Evolutionary conservation across 1,284 basidiomycete genomes (phyloP).

Genomic region (Pseudozyma sp.): DNA sequence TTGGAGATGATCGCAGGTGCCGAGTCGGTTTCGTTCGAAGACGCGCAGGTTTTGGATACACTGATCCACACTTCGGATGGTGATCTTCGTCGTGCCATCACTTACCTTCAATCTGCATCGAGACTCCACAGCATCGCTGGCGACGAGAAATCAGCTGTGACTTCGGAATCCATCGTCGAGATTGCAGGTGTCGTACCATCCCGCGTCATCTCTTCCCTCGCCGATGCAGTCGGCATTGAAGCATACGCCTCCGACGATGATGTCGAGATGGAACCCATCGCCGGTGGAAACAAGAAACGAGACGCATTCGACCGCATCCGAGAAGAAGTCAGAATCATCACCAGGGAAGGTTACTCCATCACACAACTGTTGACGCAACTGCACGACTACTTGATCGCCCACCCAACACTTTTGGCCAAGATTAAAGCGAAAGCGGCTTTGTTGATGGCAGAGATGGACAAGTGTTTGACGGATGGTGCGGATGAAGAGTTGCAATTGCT

Average conservation of each 20-base stretch:
- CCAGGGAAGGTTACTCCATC: slow-evolving; percentile 91
- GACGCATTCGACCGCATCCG: slow-evolving; percentile 79
- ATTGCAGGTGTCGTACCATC: slow-evolving; percentile 95
- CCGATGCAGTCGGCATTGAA: slow-evolving; percentile 78
- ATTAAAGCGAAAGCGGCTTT: slow-evolving; percentile 87
- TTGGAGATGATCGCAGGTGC: slow-evolving; percentile 81
- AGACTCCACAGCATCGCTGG: slow-evolving; percentile 73
- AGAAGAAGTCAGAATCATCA: slow-evolving; percentile 79
- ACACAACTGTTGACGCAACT: slow-evolving; percentile 91
- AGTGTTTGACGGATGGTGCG: slow-evolving; percentile 94
- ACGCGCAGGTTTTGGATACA: slow-evolving; percentile 72
- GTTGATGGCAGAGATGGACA: slow-evolving; percentile 93
- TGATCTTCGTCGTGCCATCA: slow-evolving; percentile 97
- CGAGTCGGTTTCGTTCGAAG: slow-evolving; percentile 71
- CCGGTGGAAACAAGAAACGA: slow-evolving; percentile 62
- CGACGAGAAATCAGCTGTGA: slow-evolving; percentile 35
- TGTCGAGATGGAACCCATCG: slow-evolving; percentile 72
- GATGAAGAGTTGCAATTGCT: slow-evolving; percentile 97
- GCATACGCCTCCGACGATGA: slow-evolving; percentile 70
- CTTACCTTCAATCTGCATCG: slow-evolving; percentile 95
- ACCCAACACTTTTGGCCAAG: slow-evolving; percentile 81
- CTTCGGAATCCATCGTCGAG: slow-evolving; percentile 79
- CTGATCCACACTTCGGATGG: slow-evolving; percentile 87
- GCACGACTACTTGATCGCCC: slow-evolving; percentile 87
- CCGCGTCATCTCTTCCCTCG: slow-evolving; percentile 78